phyloP scores from a whole-genome alignment of 1,284 basidiomycete genomes.

The Ustilago tritici region DNA sequence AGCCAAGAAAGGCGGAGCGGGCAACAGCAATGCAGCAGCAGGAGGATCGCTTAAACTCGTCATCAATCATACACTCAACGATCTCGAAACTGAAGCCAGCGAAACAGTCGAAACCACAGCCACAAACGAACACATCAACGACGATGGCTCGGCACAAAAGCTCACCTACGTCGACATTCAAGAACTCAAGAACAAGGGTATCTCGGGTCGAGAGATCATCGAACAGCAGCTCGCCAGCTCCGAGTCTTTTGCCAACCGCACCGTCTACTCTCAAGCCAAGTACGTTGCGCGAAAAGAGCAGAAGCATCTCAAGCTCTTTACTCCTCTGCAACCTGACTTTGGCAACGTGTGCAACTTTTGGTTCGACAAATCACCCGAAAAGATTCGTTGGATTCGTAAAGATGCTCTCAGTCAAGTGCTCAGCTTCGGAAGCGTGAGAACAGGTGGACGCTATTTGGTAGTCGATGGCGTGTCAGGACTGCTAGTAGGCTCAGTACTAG shows the following conservation, averaged over 20 bases:
- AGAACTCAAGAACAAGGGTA: conserved; percentile 65
- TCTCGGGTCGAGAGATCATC: conserved; percentile 66
- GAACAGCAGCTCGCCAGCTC: conserved; percentile 59
- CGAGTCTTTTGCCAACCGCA: conserved; percentile 60
- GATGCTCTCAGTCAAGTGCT: conserved; percentile 91
- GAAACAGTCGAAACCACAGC: conserved; percentile 63
- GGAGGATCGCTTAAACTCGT: conserved; percentile 37
- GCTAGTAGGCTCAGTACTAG: conserved; percentile 85
- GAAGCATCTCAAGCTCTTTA: conserved; percentile 84
- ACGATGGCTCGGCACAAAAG: conserved; percentile 64
- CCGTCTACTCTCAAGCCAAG: conserved; percentile 66
- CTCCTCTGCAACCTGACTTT: conserved; percentile 86
- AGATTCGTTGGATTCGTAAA: conserved; percentile 85
- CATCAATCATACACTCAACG: conserved; percentile 53
- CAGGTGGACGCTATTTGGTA: conserved; percentile 86
- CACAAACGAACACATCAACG: conserved; percentile 69
- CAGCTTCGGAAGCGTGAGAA: conserved; percentile 83
- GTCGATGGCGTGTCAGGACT: conserved; percentile 90
- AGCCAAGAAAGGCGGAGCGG: conserved; percentile 10
- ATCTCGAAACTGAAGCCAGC: conserved; percentile 43
- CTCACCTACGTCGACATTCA: conserved; percentile 68
- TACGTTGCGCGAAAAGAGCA: conserved; percentile 66
- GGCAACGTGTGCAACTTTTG: conserved; percentile 91
- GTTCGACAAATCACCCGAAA: conserved; percentile 76
- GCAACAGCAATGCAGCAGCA: neutral